phyloP scores from a whole-genome alignment of 192 early-diverging fungal genomes.

The Backusella tarrabulga region DNA sequence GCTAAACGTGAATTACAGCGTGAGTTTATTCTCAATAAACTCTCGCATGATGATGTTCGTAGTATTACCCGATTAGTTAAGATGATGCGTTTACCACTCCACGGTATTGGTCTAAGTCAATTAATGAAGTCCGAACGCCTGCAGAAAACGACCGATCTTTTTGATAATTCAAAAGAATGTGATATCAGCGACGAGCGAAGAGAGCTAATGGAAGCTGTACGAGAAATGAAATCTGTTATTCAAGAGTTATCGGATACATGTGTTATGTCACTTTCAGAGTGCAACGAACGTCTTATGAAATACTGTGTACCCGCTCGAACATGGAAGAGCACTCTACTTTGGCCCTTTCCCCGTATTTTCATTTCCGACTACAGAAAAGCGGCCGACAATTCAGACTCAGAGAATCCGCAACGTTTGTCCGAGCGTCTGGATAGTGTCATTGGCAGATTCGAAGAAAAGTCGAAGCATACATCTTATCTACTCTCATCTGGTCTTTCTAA shows the following conservation, averaged over 20 bases:
- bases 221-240: background rate
- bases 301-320: background rate
- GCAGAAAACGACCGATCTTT: background rate
- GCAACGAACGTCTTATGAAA: conserved; percentile 1
- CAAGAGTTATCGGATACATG: background rate
- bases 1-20: conserved; percentile 32
- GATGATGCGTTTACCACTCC: conserved; percentile 17
- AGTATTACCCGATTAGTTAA: conserved; percentile 24
- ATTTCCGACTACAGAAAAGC: background rate
- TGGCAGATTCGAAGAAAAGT: background rate
- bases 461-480: background rate
- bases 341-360: conserved; percentile 16
- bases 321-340: conserved; percentile 2
- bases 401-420: background rate
- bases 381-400: background rate
- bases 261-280: background rate
- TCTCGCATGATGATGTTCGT: conserved; percentile 26
- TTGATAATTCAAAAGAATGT: background rate
- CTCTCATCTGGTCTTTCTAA: background rate
- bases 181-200: background rate
- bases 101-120: conserved; percentile 29
- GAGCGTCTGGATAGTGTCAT: background rate
- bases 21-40: conserved; percentile 20
- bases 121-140: conserved; percentile 12
- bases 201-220: background rate